These are phyloP conservation scores for Stephanodiscus minutulus DNA, from an alignment of 108 stramenopile genomes.

Conservation along the genomic window DNA sequence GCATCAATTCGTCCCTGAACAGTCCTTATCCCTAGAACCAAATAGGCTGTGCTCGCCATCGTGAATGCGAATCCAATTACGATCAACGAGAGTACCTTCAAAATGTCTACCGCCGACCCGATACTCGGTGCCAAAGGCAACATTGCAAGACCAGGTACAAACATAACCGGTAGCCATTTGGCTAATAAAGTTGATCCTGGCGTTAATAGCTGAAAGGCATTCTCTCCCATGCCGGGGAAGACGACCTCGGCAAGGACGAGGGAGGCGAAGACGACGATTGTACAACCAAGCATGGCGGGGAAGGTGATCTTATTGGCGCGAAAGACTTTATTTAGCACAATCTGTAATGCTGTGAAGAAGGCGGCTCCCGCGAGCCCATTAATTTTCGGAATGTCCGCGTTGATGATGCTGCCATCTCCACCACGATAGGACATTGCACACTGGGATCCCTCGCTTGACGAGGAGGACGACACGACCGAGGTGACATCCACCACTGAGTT, in stretches of 20 bases:
- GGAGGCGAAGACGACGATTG: constrained; percentile 59
- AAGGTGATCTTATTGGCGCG: constrained; percentile 56
- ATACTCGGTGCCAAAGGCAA: constrained; percentile 77
- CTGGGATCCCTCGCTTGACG: constrained; percentile 4
- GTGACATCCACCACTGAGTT: not conserved
- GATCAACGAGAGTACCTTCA: constrained; percentile 49
- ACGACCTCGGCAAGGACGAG: constrained; percentile 56
- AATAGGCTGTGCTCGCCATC: constrained; percentile 39
- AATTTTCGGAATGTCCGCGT: constrained; percentile 34
- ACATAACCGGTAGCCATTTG: constrained; percentile 86
- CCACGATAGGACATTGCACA: constrained; percentile 1
- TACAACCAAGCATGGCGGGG: constrained; percentile 74
- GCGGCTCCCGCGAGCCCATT: constrained; percentile 40
- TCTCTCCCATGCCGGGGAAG: constrained; percentile 58
- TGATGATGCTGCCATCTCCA: constrained; percentile 10
- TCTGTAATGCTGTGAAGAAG: constrained; percentile 62
- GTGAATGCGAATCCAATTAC: constrained; percentile 47
- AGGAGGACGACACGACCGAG: constrained; percentile 3
- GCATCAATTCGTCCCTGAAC: constrained; percentile 31
- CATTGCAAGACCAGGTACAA: constrained; percentile 85
- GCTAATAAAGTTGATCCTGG: constrained; percentile 75
- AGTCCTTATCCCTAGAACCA: constrained; percentile 37
- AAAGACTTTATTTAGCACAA: constrained; percentile 62
- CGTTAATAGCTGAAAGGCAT: constrained; percentile 49
- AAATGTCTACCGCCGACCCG: constrained; percentile 64